Evolutionary conservation across 2,329 filamentous ascomycete species (phyloP).

Genomic region (Fusarium nygamai): DNA sequence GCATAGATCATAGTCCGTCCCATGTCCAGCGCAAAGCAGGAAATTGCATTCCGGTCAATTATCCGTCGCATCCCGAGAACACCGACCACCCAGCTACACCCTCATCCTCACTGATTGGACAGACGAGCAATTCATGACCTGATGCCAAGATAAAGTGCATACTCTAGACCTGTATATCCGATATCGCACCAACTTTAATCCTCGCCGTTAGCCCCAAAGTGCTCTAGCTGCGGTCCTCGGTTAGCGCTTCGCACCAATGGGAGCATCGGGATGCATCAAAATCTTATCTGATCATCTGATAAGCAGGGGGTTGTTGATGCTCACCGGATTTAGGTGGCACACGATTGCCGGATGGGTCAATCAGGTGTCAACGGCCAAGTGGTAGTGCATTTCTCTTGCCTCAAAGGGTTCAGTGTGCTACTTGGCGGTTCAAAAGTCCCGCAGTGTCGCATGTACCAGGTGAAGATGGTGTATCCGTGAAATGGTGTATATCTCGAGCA

Average conservation of each 20-base stretch:
- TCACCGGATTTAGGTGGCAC: not conserved
- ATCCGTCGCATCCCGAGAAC: not conserved
- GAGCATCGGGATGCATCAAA: conserved; percentile 22
- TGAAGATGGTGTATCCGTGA: not conserved
- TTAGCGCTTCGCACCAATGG: conserved; percentile 2
- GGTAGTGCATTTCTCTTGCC: not conserved
- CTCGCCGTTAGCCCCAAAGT: not conserved
- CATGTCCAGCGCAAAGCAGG: not conserved
- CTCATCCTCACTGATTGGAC: not conserved
- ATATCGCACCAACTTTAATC: conserved; percentile 10
- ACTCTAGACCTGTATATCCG: conserved; percentile 3
- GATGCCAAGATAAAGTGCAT: conserved; percentile 26
- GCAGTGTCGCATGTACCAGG: not conserved
- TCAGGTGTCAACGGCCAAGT: not conserved
- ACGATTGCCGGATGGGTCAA: not conserved
- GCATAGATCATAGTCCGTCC: not conserved
- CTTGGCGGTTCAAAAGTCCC: conserved; percentile 27
- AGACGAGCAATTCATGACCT: not conserved
- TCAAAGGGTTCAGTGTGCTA: not conserved
- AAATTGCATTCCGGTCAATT: not conserved
- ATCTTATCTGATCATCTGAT: conserved; percentile 45
- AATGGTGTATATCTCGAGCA: conserved; percentile 23
- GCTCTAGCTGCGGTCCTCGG: not conserved
- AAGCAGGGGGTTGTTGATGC: not conserved
- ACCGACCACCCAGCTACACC: not conserved